phyloP scores from a whole-genome alignment of 345 rosid genomes.

The Populus tremula region DNA sequence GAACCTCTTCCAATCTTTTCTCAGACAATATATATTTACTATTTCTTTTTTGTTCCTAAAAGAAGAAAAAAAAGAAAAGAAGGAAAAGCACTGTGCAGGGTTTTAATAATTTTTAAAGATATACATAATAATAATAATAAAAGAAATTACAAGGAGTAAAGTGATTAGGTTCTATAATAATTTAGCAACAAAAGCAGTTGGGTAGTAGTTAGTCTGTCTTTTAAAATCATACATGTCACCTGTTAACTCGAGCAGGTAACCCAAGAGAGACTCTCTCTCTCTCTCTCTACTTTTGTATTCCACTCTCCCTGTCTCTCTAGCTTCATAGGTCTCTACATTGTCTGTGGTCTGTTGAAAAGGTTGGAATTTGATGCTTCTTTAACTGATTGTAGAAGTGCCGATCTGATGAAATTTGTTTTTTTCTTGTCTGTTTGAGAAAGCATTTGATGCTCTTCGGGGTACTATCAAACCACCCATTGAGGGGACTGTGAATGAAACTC shows the following conservation, averaged over 20 bases:
- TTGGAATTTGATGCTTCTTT: conserved; percentile 64
- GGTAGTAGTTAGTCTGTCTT: conserved; percentile 60
- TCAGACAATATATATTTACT: conserved; percentile 18
- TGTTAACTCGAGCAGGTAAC: conserved; percentile 45
- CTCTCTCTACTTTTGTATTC: neutral
- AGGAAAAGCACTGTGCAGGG: conserved; percentile 4
- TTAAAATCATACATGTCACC: conserved; percentile 58
- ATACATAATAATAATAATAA: neutral
- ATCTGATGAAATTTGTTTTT: conserved; percentile 37
- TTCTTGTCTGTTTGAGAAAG: conserved; percentile 45
- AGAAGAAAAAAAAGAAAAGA: neutral
- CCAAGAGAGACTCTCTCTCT: conserved; percentile 22
- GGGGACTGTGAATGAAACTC: conserved; percentile 39
- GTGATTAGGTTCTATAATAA: conserved; percentile 55
- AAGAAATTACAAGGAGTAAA: conserved; percentile 21
- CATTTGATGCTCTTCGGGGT: conserved; percentile 54
- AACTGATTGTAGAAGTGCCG: conserved; percentile 46
- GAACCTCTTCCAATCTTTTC: conserved; percentile 50
- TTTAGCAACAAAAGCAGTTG: conserved; percentile 58
- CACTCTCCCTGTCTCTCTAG: conserved; percentile 25
- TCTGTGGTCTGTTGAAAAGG: conserved; percentile 36
- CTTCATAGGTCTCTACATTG: conserved; percentile 20
- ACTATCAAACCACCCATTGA: conserved; percentile 30
- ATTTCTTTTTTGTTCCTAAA: neutral
- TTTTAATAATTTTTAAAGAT: neutral